These are phyloP conservation scores for Cladophialophora yegresii DNA, from an alignment of 2,329 filamentous ascomycete genomes.

Conservation along the genomic window DNA sequence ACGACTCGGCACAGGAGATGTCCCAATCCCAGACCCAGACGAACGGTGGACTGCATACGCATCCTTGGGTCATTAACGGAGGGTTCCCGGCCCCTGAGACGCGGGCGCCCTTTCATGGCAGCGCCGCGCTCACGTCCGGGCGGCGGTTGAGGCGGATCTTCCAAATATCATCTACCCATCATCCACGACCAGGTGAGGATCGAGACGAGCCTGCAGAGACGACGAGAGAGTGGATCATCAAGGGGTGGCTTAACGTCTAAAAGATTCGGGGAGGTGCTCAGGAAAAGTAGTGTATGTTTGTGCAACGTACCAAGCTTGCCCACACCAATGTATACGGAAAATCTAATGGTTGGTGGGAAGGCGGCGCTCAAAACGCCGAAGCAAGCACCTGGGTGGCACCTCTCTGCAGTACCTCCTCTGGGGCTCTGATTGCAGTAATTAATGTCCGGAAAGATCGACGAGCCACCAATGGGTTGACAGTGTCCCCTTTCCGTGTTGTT, in stretches of 20 bases:
- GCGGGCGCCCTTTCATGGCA: neutral
- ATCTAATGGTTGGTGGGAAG: neutral
- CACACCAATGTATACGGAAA: neutral
- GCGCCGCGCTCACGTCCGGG: neutral
- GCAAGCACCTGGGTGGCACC: neutral
- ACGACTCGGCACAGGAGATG: neutral
- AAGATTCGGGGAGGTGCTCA: neutral
- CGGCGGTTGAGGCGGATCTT: neutral
- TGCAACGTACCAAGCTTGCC: neutral
- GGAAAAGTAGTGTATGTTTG: neutral
- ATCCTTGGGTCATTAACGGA: neutral
- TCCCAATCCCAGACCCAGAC: neutral
- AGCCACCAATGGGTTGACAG: neutral
- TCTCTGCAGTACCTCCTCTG: neutral
- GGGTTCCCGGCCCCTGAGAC: neutral
- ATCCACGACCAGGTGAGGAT: neutral
- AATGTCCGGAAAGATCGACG: neutral
- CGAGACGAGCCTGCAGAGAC: neutral
- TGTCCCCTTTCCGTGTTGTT: neutral
- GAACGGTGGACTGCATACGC: neutral
- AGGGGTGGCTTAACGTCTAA: slow-evolving; percentile 17
- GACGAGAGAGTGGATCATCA: slow-evolving; percentile 18
- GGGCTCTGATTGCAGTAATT: neutral
- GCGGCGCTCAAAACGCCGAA: neutral
- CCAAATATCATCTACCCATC: neutral